phyloP scores from a whole-genome alignment of 805 yeast genomes.

The Candida maltosa region DNA sequence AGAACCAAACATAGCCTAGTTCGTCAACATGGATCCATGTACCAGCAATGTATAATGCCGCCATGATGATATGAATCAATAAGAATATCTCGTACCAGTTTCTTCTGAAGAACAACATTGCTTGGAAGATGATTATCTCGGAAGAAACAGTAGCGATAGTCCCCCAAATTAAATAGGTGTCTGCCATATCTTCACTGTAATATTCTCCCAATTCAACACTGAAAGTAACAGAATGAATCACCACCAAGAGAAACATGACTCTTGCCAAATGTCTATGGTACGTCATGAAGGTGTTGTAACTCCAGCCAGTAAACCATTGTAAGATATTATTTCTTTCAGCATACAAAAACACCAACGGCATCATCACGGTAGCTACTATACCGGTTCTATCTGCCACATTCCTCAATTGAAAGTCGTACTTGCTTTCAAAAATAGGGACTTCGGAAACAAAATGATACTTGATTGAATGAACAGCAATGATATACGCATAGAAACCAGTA shows the following conservation, averaged over 20 bases:
- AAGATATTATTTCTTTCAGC: slow-evolving; percentile 63
- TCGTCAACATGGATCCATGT: slow-evolving; percentile 34
- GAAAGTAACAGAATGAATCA: slow-evolving; percentile 30
- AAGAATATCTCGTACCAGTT: slow-evolving; percentile 36
- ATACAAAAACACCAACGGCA: slow-evolving; percentile 53
- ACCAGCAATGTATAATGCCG: slow-evolving; percentile 42
- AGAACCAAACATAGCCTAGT: slow-evolving; percentile 21
- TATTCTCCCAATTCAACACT: slow-evolving; percentile 13
- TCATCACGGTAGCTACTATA: slow-evolving; percentile 38
- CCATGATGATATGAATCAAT: slow-evolving; percentile 32
- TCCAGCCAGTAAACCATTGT: slow-evolving; percentile 59
- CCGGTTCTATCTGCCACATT: slow-evolving; percentile 53
- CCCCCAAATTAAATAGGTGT: slow-evolving; percentile 31
- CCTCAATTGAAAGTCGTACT: slow-evolving; percentile 18
- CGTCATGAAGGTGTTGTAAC: slow-evolving; percentile 36
- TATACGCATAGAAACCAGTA: slow-evolving; percentile 15
- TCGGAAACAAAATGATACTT: slow-evolving; percentile 3
- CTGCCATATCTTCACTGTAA: slow-evolving; percentile 13
- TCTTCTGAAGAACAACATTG: slow-evolving; percentile 32
- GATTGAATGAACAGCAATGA: slow-evolving; percentile 14
- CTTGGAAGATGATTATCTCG: slow-evolving; percentile 28
- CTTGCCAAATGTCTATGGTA: slow-evolving; percentile 47
- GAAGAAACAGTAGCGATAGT: slow-evolving; percentile 35
- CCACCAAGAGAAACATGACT: slow-evolving; percentile 19
- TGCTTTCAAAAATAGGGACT: slow-evolving; percentile 24